A percentile compares a stretch with the other conserved stretches of the same genome.
Evolutionary conservation across 2,329 filamentous ascomycete genomes (phyloP).

Genomic region (Trichoderma endophyticum): DNA sequence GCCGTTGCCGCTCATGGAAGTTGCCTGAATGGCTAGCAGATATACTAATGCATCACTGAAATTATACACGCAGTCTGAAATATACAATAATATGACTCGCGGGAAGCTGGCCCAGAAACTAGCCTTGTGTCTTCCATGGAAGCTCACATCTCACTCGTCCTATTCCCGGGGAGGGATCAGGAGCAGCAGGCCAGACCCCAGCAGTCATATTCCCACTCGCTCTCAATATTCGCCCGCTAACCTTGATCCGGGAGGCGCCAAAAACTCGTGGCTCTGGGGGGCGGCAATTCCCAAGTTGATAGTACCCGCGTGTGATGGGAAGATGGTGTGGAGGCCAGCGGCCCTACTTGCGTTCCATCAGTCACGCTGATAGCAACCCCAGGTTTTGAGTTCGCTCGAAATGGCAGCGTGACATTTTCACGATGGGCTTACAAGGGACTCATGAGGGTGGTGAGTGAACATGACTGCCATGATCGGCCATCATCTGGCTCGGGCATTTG

Average conservation of each 20-base stretch:
- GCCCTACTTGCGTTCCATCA: not conserved
- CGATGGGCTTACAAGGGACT: not conserved
- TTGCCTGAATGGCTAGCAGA: not conserved
- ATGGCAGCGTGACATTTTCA: constrained; percentile 8
- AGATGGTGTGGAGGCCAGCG: constrained; percentile 6
- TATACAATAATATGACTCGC: constrained; percentile 7
- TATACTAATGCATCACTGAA: not conserved
- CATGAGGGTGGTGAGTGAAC: not conserved
- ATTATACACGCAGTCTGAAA: not conserved
- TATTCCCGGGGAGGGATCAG: not conserved
- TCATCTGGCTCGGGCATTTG: constrained; percentile 13
- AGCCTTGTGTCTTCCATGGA: not conserved
- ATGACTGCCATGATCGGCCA: constrained; percentile 5
- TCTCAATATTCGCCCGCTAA: constrained; percentile 1
- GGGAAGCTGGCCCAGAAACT: not conserved
- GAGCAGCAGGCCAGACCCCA: not conserved
- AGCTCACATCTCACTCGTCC: not conserved
- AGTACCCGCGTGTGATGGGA: not conserved
- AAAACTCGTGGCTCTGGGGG: not conserved
- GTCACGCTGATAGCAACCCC: constrained; percentile 9
- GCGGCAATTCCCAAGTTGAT: constrained; percentile 3
- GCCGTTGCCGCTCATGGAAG: not conserved
- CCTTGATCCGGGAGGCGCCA: constrained; percentile 13
- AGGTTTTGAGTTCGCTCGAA: not conserved
- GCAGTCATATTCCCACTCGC: not conserved